Evolutionary conservation across 2,329 filamentous ascomycete species (phyloP), one percentile per base, ranked within the genome.

Genomic region (Dactylonectria estremocensis): DNA sequence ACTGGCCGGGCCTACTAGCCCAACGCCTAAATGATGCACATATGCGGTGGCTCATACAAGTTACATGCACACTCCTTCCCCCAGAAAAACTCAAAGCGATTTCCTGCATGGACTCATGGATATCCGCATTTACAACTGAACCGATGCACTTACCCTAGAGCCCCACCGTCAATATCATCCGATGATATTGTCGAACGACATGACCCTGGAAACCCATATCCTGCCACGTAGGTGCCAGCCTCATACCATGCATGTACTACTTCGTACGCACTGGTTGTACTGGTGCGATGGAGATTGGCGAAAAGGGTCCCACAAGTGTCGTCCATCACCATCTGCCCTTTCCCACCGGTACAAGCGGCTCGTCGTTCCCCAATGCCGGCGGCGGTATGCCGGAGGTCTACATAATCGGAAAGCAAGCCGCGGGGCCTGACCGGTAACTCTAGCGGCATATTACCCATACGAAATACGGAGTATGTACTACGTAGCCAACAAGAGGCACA

Each of bases 261-360:
- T 28, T 5, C 24, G 24, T 28, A 28, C 24, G 24, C 7, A 28
- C 24, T 28, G 24, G 24, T 28, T 7, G 7, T 28, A 7, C 24
- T 64, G 61, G 60, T 61, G 63, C 64, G 60, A 60, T 67, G 37
- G 50, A 67, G 65, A 67, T 67, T 64, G 50, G 63, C 65, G 65
- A 61, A 64, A 46, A 60, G 54, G 7, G 49, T 37, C 59, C 65
- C 65, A 59, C 65, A 59, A 43, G 20, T 24, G 33, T 54, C 22
- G 54, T 53, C 50, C 58, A 56, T 57, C 52, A 53, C 45, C 58
- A 56, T 57, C 52, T 66, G n/a, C 46, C 53, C 53, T 48, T 40
- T 52, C 49, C 43, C 24, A 40, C n/a, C 45, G 37, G 56, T 59
- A 59, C 50, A 40, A 50, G 49, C 65, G 65, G 60, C 60, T 60